These are phyloP conservation scores for Immersiella caudata DNA, from an alignment of 495 filamentous ascomycete genomes.

Conservation along the genomic window DNA sequence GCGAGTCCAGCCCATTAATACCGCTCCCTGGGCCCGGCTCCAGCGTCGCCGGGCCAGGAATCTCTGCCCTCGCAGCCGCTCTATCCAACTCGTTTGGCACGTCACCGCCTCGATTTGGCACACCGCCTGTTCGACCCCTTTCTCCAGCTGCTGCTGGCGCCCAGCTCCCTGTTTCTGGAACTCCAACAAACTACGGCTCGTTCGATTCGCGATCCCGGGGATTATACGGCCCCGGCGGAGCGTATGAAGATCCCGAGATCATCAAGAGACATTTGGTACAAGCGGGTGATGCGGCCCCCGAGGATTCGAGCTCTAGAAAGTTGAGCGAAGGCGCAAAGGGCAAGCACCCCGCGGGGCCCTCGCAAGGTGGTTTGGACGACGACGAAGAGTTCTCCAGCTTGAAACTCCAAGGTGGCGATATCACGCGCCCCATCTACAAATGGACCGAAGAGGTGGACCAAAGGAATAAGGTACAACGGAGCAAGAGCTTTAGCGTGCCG, in stretches of 20 bases:
- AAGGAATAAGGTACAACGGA: conserved; percentile 63
- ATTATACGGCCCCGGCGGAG: conserved; percentile 42
- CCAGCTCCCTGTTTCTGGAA: conserved; percentile 49
- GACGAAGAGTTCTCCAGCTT: conserved; percentile 91
- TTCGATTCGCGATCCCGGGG: conserved; percentile 62
- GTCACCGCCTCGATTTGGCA: conserved; percentile 62
- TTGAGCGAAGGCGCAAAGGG: conserved; percentile 48
- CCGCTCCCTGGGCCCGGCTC: conserved; percentile 58
- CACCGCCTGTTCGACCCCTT: conserved; percentile 56
- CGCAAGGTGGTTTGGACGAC: conserved; percentile 48
- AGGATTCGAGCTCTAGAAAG: conserved; percentile 42
- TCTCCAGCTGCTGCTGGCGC: conserved; percentile 56
- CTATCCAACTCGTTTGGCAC: conserved; percentile 66
- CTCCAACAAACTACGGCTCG: conserved; percentile 75
- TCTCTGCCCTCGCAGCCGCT: conserved; percentile 76
- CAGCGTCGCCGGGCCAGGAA: conserved; percentile 64
- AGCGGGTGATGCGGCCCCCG: conserved; percentile 53
- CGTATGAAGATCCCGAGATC: conserved; percentile 79
- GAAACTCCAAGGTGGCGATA: conserved; percentile 87
- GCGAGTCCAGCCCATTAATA: conserved; percentile 41
- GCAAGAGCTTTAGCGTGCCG: conserved; percentile 80
- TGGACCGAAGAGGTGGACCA: conserved; percentile 84
- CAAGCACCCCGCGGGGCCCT: conserved; percentile 43
- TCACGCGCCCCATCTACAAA: conserved; percentile 89
- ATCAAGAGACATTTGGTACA: conserved; percentile 81